These are phyloP conservation scores for Boechera retrofracta DNA, from an alignment of 345 rosid genomes.

Conservation along the genomic window DNA sequence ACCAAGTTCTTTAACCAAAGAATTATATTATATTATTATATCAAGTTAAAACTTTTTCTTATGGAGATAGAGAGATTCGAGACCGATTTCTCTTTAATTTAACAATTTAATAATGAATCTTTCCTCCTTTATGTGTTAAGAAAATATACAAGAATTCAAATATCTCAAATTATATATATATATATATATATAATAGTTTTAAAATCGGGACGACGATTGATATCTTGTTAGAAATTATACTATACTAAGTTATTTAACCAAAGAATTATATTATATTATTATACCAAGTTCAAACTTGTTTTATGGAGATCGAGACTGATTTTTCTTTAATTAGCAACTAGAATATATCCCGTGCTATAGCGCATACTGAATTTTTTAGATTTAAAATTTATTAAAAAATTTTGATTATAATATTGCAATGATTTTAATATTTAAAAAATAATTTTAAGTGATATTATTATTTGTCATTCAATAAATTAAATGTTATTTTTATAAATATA, in stretches of 20 bases:
- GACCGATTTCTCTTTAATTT: neutral
- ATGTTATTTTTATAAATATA: too few relatives aligned
- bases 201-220: slow-evolving; percentile 10
- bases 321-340: neutral
- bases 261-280: neutral
- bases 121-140: neutral
- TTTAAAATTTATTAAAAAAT: too few relatives aligned
- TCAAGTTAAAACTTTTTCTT: slow-evolving; percentile 8
- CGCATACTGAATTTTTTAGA: too few relatives aligned
- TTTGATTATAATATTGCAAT: too few relatives aligned
- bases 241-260: slow-evolving; percentile 6
- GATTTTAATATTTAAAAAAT: too few relatives aligned
- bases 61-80: neutral
- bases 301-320: neutral
- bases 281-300: slow-evolving; percentile 17
- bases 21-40: neutral
- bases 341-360: too few relatives aligned
- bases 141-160: neutral
- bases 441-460: too few relatives aligned
- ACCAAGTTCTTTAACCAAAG: neutral
- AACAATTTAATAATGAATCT: neutral
- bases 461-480: too few relatives aligned
- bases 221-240: slow-evolving; percentile 6
- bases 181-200: neutral
- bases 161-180: neutral